phyloP scores from a whole-genome alignment of 2,329 filamentous ascomycete species.

The Nigrospora oryzae region DNA sequence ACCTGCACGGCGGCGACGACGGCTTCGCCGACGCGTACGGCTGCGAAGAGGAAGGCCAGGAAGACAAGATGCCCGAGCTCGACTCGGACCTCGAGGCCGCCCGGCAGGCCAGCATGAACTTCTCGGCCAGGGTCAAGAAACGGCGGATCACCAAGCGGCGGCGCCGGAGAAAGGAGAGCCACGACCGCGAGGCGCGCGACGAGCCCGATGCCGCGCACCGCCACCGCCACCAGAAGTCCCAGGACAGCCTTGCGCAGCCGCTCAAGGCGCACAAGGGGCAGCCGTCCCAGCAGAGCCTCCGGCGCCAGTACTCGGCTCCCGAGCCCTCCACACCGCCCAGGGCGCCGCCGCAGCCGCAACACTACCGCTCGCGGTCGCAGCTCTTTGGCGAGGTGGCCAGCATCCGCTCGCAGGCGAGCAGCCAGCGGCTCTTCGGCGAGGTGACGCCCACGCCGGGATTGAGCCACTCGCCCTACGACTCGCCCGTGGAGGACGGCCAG shows the following conservation, averaged over 20 bases:
- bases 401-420: conserved; percentile 8
- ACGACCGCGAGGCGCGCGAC: conserved; percentile 13
- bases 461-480: conserved; percentile 18
- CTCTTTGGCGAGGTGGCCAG: conserved; percentile 22
- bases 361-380: conserved; percentile 11
- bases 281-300: no score
- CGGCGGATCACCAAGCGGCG: conserved; percentile 25
- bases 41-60: conserved; percentile 16
- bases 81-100: conserved; percentile 22
- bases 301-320: no score
- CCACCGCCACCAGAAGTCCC: conserved; percentile 14
- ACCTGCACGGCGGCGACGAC: conserved; percentile 22
- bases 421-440: conserved; percentile 19
- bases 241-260: conserved; percentile 10
- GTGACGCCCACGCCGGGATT: conserved; percentile 19
- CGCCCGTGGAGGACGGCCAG: conserved; percentile 10
- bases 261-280: conserved; percentile 3
- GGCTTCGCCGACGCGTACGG: conserved; percentile 26
- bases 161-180: conserved; percentile 17
- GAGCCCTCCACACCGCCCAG: conserved; percentile 10
- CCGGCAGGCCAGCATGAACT: conserved; percentile 19
- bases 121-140: conserved; percentile 24
- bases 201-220: conserved; percentile 12
- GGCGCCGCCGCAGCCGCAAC: conserved; percentile 12
- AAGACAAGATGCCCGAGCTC: conserved; percentile 19